Evolutionary conservation across 345 rosid species (phyloP), one percentile per base, ranked within the genome.

Genomic region (Pistacia atlantica): DNA sequence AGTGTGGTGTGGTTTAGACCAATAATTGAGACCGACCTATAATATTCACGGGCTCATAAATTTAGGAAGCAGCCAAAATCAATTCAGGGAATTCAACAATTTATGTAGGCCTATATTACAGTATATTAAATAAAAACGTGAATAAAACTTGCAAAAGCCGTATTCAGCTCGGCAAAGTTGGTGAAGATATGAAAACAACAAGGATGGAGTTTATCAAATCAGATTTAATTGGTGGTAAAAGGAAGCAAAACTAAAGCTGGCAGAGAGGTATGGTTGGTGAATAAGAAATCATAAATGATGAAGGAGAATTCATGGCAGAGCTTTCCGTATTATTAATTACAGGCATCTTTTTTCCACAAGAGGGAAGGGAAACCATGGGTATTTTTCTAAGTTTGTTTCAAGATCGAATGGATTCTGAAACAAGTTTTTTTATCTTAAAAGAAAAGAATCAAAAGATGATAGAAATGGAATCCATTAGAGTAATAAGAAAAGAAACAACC

Each of bases 21-120:
- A 64, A 74, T 64, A 64, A 74, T 38, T 69, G 84, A 64, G 69
- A 56, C 54, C 52, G 25, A 61, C 74, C 62, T 4, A 35, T 0
- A 52, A 46, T 11, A 60, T 60, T 60, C 73, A 76, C 57, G 4
- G 35, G 22, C 51, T 45, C 4, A 33, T 69, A 38, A 38, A 38
- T 62, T 0, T 69, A 31, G 54, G 54, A n/a, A 35, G n/a, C 12
- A 55, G 49, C 31, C 48, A 18, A 2, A 11, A 35, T 37, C 18
- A 14, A 38, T 16, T 10, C 16, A 0, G 1, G 20, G 18, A n/a
- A 42, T 70, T 70, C 12, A 9, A 4, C 33, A 28, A 71, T 56
- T 56, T 37, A 56, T 37, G 37, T 35, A 1, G 14, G 13, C 57
- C 42, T n/a, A 20, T 16, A 25, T 25, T 25, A 25, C 25, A 25